Evolutionary conservation across 306 rosid species (phyloP).

Genomic region (Trifolium dubium): DNA sequence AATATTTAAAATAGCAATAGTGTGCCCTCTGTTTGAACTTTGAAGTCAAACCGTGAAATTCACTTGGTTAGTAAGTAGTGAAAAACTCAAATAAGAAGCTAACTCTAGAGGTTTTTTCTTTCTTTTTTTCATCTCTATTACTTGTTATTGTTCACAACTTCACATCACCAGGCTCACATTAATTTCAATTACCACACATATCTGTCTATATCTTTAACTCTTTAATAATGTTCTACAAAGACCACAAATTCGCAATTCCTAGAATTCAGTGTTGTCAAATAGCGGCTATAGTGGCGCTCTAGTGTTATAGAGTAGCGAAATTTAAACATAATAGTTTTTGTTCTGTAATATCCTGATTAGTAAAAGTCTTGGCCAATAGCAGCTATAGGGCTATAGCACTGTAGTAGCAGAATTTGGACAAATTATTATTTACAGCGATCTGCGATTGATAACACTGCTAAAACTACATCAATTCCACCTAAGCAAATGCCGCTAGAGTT

Average conservation of each 20-base stretch:
- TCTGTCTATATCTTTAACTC: too few species aligned
- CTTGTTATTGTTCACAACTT: not conserved
- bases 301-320: not conserved
- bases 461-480: slow-evolving; percentile 22
- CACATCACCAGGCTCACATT: not conserved
- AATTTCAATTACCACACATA: too few species aligned
- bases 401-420: not conserved
- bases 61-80: slow-evolving; percentile 10
- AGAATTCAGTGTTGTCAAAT: not conserved
- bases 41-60: slow-evolving; percentile 22
- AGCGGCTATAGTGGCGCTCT: not conserved
- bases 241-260: too few species aligned
- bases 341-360: not conserved
- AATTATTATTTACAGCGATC: not conserved
- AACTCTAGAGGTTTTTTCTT: not conserved
- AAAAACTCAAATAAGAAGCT: slow-evolving; percentile 23
- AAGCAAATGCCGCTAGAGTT: slow-evolving; percentile 11
- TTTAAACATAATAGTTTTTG: not conserved
- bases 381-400: not conserved
- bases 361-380: not conserved
- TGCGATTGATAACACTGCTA: not conserved
- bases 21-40: slow-evolving; percentile 14
- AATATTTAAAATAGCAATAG: slow-evolving; percentile 35
- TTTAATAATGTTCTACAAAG: too few species aligned
- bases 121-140: not conserved